A percentile compares a stretch with the other conserved stretches of the same genome.
These are phyloP conservation scores for Leptographium lundbergii DNA, from an alignment of 2,329 filamentous ascomycete species.

Conservation along the genomic window DNA sequence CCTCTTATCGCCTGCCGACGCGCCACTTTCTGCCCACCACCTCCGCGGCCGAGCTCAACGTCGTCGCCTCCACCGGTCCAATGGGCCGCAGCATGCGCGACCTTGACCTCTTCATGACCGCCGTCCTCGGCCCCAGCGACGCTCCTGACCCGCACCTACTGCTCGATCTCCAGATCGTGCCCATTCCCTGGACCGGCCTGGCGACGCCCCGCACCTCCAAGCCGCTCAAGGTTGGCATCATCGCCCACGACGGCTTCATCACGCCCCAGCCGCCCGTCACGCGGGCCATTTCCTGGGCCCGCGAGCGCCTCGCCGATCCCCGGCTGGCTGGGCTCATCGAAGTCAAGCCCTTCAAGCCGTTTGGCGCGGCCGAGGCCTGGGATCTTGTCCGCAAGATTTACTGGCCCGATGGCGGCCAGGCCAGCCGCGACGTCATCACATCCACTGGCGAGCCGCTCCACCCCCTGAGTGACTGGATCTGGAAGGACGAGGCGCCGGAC, in stretches of 20 bases:
- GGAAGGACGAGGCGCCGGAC: constrained; percentile 17
- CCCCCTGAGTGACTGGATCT: constrained; percentile 28
- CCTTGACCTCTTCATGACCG: constrained; percentile 37
- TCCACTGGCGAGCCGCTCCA: constrained; percentile 30
- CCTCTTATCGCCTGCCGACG: constrained; percentile 16
- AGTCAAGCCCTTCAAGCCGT: constrained; percentile 23
- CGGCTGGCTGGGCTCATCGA: constrained; percentile 12
- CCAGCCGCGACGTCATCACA: constrained; percentile 19
- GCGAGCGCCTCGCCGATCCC: constrained; percentile 11
- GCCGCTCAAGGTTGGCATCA: constrained; percentile 1
- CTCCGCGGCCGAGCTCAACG: constrained; percentile 20
- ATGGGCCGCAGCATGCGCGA: constrained; percentile 44
- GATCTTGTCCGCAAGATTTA: constrained; percentile 26
- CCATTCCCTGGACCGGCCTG: constrained; percentile 39
- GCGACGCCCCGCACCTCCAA: constrained; percentile 23
- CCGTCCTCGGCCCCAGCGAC: constrained; percentile 50
- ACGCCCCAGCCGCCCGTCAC: constrained; percentile 43
- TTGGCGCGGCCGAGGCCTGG: constrained; percentile 18
- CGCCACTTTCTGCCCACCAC: constrained; percentile 32
- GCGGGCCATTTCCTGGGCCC: constrained; percentile 36
- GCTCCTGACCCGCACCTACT: constrained; percentile 13
- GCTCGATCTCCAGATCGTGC: constrained; percentile 49
- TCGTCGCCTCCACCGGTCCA: constrained; percentile 34
- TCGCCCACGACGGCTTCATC: constrained; percentile 22
- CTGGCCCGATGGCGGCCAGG: constrained; percentile 30